Conservation (phyloP, 2,329 filamentous ascomycete genomes). For the Blumeria hordei region DNA sequence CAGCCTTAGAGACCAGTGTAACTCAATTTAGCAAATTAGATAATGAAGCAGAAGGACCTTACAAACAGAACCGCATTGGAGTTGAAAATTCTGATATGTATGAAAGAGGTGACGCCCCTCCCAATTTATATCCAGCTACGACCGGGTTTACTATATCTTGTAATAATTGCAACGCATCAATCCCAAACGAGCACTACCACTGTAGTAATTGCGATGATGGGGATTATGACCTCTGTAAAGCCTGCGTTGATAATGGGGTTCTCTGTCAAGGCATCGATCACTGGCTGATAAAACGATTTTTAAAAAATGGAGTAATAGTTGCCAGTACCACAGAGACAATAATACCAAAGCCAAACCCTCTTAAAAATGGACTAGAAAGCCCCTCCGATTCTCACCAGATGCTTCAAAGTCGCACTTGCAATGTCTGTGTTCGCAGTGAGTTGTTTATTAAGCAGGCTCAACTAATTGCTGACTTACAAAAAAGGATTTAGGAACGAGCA, state of each 20-base stretch:
- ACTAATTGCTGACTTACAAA: conserved; percentile 9
- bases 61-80: background rate
- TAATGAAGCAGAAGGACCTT: background rate
- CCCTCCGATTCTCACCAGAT: conserved; percentile 8
- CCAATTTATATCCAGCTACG: background rate
- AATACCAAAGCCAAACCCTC: conserved; percentile 24
- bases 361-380: conserved; percentile 6
- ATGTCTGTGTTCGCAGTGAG: conserved; percentile 39
- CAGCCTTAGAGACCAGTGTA: background rate
- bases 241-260: conserved; percentile 51
- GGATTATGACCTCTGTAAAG: conserved; percentile 77
- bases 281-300: conserved; percentile 82
- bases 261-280: conserved; percentile 59
- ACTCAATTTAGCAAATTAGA: background rate
- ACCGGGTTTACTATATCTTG: conserved; percentile 41
- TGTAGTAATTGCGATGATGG: conserved; percentile 83
- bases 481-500: conserved; percentile 39
- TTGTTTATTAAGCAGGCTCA: background rate
- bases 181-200: conserved; percentile 72
- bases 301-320: conserved; percentile 54
- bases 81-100: background rate
- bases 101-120: no score
- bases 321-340: conserved; percentile 71
- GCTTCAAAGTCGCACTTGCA: conserved; percentile 24
- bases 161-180: conserved; percentile 63